Conservation (phyloP, 2,329 filamentous ascomycete genomes). For the Endoconidiophora laricicola region DNA sequence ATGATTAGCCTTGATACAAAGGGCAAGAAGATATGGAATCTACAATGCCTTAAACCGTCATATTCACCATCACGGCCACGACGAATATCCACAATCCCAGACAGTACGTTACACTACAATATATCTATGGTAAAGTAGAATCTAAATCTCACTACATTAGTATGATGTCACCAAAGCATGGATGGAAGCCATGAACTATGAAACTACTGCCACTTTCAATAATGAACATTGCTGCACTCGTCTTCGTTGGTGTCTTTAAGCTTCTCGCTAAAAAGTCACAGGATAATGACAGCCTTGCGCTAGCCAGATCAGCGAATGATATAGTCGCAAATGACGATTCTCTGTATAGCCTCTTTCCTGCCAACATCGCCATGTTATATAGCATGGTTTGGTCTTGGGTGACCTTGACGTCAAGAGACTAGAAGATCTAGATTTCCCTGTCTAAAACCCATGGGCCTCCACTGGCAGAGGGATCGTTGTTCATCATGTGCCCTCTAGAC, state of each 20-base stretch:
- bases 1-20: too few relatives aligned
- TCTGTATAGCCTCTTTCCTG: constrained; percentile 35
- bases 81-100: too few relatives aligned
- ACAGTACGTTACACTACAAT: too few relatives aligned
- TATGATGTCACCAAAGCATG: constrained; percentile 1
- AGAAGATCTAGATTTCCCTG: constrained; percentile 39
- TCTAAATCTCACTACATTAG: too few relatives aligned
- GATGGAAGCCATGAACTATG: constrained; percentile 12
- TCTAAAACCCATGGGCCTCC: constrained; percentile 28
- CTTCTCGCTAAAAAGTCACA: constrained; percentile 26
- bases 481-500: constrained; percentile 34
- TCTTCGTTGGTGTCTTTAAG: constrained; percentile 29
- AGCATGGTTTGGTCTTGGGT: constrained; percentile 40
- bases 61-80: too few relatives aligned
- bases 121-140: too few relatives aligned
- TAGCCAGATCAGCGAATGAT: constrained; percentile 16
- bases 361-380: constrained; percentile 35
- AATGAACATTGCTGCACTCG: constrained; percentile 22
- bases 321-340: constrained; percentile 24
- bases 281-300: constrained; percentile 24
- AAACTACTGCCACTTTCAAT: constrained; percentile 20
- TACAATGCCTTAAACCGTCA: too few relatives aligned
- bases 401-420: constrained; percentile 41
- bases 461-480: constrained; percentile 26
- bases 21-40: too few relatives aligned